These are phyloP conservation scores for Thymus quinquecostatus DNA, from an alignment of 257 asterid species.

Conservation along the genomic window DNA sequence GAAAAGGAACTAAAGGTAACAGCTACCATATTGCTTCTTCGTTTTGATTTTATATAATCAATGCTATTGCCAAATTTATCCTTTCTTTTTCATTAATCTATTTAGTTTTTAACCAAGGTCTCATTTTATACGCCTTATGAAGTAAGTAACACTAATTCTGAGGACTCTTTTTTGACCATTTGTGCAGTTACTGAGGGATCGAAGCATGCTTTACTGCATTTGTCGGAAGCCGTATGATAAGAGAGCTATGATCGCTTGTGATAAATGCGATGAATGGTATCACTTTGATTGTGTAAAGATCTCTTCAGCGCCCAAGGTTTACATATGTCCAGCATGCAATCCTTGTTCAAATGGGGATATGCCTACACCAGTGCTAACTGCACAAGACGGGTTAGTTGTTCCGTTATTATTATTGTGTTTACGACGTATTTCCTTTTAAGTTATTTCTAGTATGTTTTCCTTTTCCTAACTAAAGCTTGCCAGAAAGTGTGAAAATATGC, in stretches of 20 bases:
- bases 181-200: constrained; percentile 57
- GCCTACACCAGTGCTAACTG: constrained; percentile 32
- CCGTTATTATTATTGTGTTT: constrained; percentile 13
- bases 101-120: no score
- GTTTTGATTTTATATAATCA: no score
- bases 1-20: constrained; percentile 79
- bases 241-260: constrained; percentile 90
- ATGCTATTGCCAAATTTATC: no score
- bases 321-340: constrained; percentile 90
- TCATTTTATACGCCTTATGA: no score
- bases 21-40: constrained; percentile 17
- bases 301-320: constrained; percentile 66
- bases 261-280: constrained; percentile 91
- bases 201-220: constrained; percentile 95
- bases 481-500: not conserved
- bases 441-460: not conserved
- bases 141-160: no score
- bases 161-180: no score
- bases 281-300: constrained; percentile 88
- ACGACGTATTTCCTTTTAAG: not conserved
- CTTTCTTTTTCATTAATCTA: no score
- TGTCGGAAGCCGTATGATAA: constrained; percentile 85
- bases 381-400: constrained; percentile 63
- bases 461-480: not conserved
- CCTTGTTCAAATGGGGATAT: constrained; percentile 43